A percentile compares a stretch with the other conserved stretches of the same genome.
phyloP scores from a whole-genome alignment of 257 asterid genomes.

The Striga asiatica region DNA sequence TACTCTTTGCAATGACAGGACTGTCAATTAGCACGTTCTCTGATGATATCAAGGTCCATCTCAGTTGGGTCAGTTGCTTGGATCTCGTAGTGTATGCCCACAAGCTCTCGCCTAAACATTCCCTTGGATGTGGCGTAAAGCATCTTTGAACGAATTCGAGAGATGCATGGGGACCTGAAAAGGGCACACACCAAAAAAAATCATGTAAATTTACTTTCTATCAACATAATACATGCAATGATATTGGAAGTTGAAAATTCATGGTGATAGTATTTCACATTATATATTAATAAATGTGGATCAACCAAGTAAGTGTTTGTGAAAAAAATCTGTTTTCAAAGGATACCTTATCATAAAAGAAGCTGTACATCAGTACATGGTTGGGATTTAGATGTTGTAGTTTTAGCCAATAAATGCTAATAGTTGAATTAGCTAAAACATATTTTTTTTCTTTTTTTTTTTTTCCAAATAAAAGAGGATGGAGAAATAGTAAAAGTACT shows the following conservation, averaged over 20 bases:
- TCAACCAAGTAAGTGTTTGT: background rate
- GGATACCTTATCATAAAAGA: too few species aligned
- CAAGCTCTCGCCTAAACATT: slow-evolving; percentile 20
- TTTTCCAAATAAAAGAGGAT: too few species aligned
- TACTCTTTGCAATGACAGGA: too few species aligned
- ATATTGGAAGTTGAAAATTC: background rate
- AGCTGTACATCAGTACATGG: too few species aligned
- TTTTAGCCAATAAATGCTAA: background rate
- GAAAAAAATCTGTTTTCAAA: background rate
- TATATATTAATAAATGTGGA: background rate
- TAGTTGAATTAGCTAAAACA: background rate
- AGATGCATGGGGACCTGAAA: slow-evolving; percentile 25
- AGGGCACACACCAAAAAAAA: too few species aligned
- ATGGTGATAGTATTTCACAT: background rate
- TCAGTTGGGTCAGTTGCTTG: slow-evolving; percentile 28
- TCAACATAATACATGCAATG: background rate
- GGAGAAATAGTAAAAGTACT: too few species aligned
- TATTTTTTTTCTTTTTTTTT: background rate
- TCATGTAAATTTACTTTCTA: background rate
- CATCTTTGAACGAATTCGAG: slow-evolving; percentile 23
- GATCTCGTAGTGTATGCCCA: slow-evolving; percentile 22
- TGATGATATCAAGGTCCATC: slow-evolving; percentile 26
- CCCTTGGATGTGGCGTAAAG: slow-evolving; percentile 23
- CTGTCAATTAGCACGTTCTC: slow-evolving; percentile 31
- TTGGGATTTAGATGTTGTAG: background rate